These are phyloP conservation scores for Gelatoporia subvermispora DNA, from an alignment of 768 basidiomycete genomes.

Conservation along the genomic window DNA sequence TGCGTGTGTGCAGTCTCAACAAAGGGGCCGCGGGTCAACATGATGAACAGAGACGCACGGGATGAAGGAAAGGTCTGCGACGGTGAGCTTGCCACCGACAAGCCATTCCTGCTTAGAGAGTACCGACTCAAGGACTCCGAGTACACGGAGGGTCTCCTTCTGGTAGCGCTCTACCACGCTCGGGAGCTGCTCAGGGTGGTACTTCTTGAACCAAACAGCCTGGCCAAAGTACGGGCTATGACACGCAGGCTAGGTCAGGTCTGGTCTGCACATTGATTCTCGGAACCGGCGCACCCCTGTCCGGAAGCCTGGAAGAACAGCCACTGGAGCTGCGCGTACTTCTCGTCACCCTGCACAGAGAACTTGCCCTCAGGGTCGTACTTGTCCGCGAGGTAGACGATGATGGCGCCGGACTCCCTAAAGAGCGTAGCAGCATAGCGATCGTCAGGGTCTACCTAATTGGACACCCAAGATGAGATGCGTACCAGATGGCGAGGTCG, in stretches of 20 bases:
- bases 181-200: constrained; percentile 25
- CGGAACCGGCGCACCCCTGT: constrained; percentile 17
- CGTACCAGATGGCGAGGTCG: constrained; percentile 28
- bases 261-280: not conserved
- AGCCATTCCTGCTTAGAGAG: constrained; percentile 25
- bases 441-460: not conserved
- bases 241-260: not conserved
- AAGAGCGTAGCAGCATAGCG: not conserved
- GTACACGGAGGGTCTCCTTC: constrained; percentile 23
- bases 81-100: constrained; percentile 21
- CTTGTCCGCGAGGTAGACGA: constrained; percentile 38
- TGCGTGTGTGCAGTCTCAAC: not conserved
- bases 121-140: constrained; percentile 23
- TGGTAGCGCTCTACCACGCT: constrained; percentile 25
- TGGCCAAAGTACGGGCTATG: constrained; percentile 24
- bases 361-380: constrained; percentile 41
- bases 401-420: constrained; percentile 35
- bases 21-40: not conserved
- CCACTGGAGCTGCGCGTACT: constrained; percentile 31
- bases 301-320: constrained; percentile 38
- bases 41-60: constrained; percentile 3
- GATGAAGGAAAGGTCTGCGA: constrained; percentile 23
- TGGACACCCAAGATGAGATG: not conserved
- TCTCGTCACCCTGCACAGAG: constrained; percentile 8
- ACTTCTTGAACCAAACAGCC: constrained; percentile 20